Evolutionary conservation across 208 protist genomes (phyloP).

Genomic region (Leishmania gerbilli): DNA sequence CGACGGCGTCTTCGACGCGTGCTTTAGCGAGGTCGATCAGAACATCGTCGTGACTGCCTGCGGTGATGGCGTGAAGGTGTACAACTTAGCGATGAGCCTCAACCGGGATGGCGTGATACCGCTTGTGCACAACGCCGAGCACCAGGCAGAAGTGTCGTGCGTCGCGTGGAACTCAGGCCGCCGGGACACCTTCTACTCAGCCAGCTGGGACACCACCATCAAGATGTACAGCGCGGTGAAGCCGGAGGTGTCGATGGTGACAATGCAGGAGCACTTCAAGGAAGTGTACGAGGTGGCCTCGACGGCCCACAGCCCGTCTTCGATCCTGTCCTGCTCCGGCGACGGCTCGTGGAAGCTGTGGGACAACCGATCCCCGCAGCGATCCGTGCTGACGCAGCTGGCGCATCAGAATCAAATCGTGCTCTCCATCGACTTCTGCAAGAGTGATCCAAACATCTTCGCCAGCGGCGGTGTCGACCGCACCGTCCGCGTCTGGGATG

Average conservation of each 20-base stretch:
- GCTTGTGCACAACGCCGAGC: slow-evolving; percentile 72
- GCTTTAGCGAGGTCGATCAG: slow-evolving; percentile 81
- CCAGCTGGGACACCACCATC: slow-evolving; percentile 84
- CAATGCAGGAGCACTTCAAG: slow-evolving; percentile 86
- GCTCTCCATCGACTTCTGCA: slow-evolving; percentile 92
- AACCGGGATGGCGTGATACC: slow-evolving; percentile 84
- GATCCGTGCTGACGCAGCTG: slow-evolving; percentile 76
- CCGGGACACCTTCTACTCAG: slow-evolving; percentile 78
- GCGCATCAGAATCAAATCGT: slow-evolving; percentile 88
- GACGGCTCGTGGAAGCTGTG: slow-evolving; percentile 93
- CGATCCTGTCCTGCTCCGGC: slow-evolving; percentile 87
- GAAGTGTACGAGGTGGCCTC: slow-evolving; percentile 90
- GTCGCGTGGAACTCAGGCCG: slow-evolving; percentile 74
- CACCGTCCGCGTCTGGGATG: slow-evolving; percentile 86
- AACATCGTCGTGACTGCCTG: slow-evolving; percentile 82
- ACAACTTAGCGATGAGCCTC: slow-evolving; percentile 66
- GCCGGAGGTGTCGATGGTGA: slow-evolving; percentile 59
- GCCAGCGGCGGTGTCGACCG: slow-evolving; percentile 87
- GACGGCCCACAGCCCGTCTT: slow-evolving; percentile 68
- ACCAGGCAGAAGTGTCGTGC: slow-evolving; percentile 83
- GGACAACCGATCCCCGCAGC: slow-evolving; percentile 70
- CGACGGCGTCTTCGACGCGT: slow-evolving; percentile 87
- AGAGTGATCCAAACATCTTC: slow-evolving; percentile 88
- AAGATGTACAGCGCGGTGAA: slow-evolving; percentile 80
- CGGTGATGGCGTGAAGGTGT: slow-evolving; percentile 90